Percentiles rank a stretch among this genome's conserved stretches.
Evolutionary conservation across 768 basidiomycete species (phyloP).

Genomic region (Boletellus emodensis): DNA sequence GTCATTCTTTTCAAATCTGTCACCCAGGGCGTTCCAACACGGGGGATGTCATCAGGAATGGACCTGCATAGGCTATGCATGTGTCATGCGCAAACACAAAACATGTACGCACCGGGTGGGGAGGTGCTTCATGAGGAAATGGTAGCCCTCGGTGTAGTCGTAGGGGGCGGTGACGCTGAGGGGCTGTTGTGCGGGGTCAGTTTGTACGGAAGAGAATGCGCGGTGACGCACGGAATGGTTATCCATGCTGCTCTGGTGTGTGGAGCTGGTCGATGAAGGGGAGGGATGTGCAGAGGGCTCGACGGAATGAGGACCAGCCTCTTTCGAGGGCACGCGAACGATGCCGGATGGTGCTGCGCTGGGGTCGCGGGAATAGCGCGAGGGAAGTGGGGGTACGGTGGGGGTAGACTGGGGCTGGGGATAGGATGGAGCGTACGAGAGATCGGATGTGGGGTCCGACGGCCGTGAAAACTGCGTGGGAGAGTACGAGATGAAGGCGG

Average conservation of each 20-base stretch:
- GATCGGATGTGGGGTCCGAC: conserved; percentile 34
- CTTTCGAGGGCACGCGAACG: conserved; percentile 27
- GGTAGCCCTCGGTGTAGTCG: conserved; percentile 96
- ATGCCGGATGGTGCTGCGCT: conserved; percentile 37
- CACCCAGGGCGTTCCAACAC: conserved; percentile 25
- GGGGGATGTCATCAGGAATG: conserved; percentile 34
- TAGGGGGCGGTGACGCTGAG: conserved; percentile 69
- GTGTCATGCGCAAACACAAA: conserved; percentile 30
- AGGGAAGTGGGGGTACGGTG: conserved; percentile 23
- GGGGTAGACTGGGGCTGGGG: conserved; percentile 24
- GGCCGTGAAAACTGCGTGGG: conserved; percentile 31
- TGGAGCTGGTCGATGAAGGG: conserved; percentile 41
- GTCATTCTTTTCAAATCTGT: conserved; percentile 94
- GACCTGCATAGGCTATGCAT: conserved; percentile 41
- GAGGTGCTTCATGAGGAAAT: conserved; percentile 93
- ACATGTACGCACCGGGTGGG: conserved; percentile 65
- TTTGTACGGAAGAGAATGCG: conserved; percentile 31
- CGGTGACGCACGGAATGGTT: conserved; percentile 24
- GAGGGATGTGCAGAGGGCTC: conserved; percentile 35
- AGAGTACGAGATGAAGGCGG: conserved; percentile 30
- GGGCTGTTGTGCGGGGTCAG: conserved; percentile 53
- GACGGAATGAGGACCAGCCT: conserved; percentile 25
- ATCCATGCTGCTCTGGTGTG: conserved; percentile 36
- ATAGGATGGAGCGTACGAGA: conserved; percentile 34
- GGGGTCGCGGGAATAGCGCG: conserved; percentile 51